Evolutionary conservation across 441 rosid species (phyloP).

Genomic region (Corymbia citriodora): DNA sequence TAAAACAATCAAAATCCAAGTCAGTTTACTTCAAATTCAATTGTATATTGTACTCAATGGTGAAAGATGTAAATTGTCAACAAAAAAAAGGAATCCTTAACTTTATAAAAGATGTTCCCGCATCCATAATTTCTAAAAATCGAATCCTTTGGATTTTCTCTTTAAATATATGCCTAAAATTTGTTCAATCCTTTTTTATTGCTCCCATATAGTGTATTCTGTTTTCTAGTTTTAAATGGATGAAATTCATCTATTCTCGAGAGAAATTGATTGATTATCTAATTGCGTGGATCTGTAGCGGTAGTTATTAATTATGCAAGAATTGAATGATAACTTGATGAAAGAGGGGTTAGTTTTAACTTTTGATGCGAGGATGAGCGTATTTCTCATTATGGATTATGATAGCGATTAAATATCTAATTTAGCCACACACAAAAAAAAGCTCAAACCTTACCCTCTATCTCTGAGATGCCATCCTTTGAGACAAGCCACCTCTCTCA

Average conservation of each 20-base stretch:
- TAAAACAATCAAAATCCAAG: background rate
- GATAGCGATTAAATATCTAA: background rate
- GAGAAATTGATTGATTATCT: background rate
- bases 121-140: background rate
- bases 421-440: too few species aligned
- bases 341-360: background rate
- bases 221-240: background rate
- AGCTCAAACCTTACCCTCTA: background rate
- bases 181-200: background rate
- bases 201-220: background rate
- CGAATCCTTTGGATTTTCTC: background rate
- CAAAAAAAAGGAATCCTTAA: background rate
- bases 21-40: background rate
- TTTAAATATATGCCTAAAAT: background rate
- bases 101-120: background rate
- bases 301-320: too few species aligned
- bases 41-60: background rate
- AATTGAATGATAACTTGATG: background rate
- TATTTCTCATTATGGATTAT: too few species aligned
- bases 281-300: background rate
- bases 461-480: background rate
- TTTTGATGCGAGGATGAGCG: background rate
- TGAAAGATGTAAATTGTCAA: background rate
- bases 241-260: background rate
- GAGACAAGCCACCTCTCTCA: background rate